Percentiles rank a stretch among this genome's conserved stretches.
phyloP scores from a whole-genome alignment of 352 stramenopile species.

The Pythium biforme region DNA sequence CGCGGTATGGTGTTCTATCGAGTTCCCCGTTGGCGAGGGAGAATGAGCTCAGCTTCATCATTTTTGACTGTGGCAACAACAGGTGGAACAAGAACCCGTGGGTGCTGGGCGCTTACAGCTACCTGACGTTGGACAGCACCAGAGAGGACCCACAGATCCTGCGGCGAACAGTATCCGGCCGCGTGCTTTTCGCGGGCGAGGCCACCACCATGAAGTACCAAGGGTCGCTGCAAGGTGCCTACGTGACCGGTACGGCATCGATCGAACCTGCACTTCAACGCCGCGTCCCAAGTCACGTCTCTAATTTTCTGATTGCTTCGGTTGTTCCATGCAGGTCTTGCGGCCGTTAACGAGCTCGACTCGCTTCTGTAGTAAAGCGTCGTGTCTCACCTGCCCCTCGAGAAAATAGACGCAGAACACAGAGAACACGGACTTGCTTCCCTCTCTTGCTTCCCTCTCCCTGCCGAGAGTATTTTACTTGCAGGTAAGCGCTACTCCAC shows the following conservation, averaged over 20 bases:
- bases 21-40: not conserved
- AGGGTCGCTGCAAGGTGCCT: constrained; percentile 59
- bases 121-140: constrained; percentile 57
- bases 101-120: constrained; percentile 60
- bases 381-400: constrained; percentile 3
- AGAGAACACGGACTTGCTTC: too few relatives aligned
- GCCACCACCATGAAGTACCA: constrained; percentile 71
- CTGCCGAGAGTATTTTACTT: too few relatives aligned
- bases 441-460: too few relatives aligned
- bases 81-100: constrained; percentile 66
- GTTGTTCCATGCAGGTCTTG: constrained; percentile 24
- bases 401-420: too few relatives aligned
- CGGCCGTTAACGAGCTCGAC: constrained; percentile 34
- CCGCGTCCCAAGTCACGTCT: not conserved
- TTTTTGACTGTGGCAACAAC: constrained; percentile 8
- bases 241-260: constrained; percentile 39
- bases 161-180: constrained; percentile 33
- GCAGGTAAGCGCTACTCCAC: too few relatives aligned
- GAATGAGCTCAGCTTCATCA: not conserved
- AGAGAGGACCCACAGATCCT: constrained; percentile 55
- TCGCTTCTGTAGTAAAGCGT: not conserved
- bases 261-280: not conserved
- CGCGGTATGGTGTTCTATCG: constrained; percentile 23
- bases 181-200: constrained; percentile 66
- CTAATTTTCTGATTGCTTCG: not conserved